A percentile compares a stretch with the other conserved stretches of the same genome.
These are phyloP conservation scores for Bathelium albidoporum DNA, from an alignment of 495 filamentous ascomycete genomes.

Conservation along the genomic window DNA sequence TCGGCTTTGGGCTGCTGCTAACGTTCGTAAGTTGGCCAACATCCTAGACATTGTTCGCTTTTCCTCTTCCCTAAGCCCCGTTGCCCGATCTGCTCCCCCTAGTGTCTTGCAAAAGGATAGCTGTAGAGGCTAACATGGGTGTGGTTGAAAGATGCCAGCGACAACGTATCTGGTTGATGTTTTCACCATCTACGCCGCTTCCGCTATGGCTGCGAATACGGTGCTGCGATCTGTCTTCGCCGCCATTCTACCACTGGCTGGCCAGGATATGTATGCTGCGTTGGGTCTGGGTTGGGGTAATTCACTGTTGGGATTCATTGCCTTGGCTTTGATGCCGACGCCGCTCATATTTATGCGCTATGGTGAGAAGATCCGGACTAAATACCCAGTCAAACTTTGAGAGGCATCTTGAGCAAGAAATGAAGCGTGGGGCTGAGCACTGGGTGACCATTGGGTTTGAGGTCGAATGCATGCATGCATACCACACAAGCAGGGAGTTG, in stretches of 20 bases:
- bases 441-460: no score
- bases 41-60: neutral
- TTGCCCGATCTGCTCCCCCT: no score
- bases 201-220: conserved; percentile 18
- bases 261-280: conserved; percentile 12
- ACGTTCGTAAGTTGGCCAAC: conserved; percentile 15
- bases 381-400: conserved; percentile 4
- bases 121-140: neutral
- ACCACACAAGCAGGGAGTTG: no score
- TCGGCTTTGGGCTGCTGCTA: conserved; percentile 25
- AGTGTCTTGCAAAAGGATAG: no score
- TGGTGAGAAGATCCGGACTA: conserved; percentile 14
- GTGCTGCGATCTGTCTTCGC: conserved; percentile 14
- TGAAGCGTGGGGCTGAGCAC: no score
- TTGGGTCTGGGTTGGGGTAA: conserved; percentile 18
- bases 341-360: conserved; percentile 14
- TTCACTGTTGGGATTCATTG: conserved; percentile 17
- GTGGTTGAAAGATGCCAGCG: neutral
- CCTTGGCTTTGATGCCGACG: conserved; percentile 11
- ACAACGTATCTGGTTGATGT: conserved; percentile 15
- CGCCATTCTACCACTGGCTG: conserved; percentile 16
- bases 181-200: conserved; percentile 15
- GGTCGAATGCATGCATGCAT: no score
- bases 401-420: neutral
- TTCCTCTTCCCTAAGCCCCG: neutral